Base-by-base conservation (phyloP, 192 early-diverging fungal species). In the Rhizoclosmatium sp. region DNA sequence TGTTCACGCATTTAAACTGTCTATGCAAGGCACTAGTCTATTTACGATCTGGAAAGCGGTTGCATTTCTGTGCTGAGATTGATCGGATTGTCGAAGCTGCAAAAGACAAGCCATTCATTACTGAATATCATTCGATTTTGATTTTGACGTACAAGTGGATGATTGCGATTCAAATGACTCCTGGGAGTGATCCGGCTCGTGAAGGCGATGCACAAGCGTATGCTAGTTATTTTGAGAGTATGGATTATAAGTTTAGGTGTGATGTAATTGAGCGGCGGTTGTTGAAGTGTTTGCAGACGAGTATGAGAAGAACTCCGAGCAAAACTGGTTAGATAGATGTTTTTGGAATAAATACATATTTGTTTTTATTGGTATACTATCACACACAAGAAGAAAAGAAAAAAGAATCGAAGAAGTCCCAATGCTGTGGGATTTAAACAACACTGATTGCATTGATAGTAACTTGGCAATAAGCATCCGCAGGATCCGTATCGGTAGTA, bases 151-250 rank as follows among this genome's bases (percentile, higher is more conserved):
- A 49, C 31, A 21, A 59, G 40, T 76, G 75, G 75, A 65, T 76
- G 61, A 48, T 76, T n/a, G 56, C 41, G 56, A 19, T 46, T 7
- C 48, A 49, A 66, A 47, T 42, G 7, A 40, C 12, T 62, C 2
- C 9, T 12, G 3, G 41, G 42, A 68, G 66, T 14, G 40, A 47
- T 47, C 21, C 62, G 62, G 12, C 10, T n/a, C 39, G 47, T 16
- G 12, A 23, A 14, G 48, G 3, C 14, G 49, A 31, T 42, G 75
- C 64, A 9, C 61, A 76, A 12, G 75, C 62, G 39, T 76, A 65
- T 59, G 31, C 23, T 31, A 76, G 64, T 40, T 76, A 76, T 59
- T 76, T 76, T 76, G 62, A 76, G 21, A 76, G 75, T 41, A 76
- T 76, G 58, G 75, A 76, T 4, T 76, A 42, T 31, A 76, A 76